Evolutionary conservation across 2,329 filamentous ascomycete species (phyloP).

Genomic region (Pezicula neosporulosa): DNA sequence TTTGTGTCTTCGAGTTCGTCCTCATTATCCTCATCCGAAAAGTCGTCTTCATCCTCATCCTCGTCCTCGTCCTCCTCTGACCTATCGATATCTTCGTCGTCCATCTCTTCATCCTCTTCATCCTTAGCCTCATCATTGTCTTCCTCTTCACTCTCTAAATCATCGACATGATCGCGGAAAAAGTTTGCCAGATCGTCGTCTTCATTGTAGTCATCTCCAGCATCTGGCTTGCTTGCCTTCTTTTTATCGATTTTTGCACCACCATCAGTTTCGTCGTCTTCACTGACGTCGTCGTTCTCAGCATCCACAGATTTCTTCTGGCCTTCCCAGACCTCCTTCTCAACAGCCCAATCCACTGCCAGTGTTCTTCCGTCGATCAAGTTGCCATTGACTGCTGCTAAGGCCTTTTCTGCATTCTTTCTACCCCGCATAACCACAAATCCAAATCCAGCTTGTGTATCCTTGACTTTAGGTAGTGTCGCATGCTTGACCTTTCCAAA

Average conservation of each 20-base stretch:
- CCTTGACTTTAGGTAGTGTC: conserved; percentile 74
- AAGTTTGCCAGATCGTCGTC: conserved; percentile 34
- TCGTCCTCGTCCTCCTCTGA: conserved; percentile 54
- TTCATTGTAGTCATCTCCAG: conserved; percentile 23
- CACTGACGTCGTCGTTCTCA: conserved; percentile 32
- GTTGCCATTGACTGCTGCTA: conserved; percentile 84
- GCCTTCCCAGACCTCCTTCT: conserved; percentile 81
- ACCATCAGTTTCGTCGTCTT: conserved; percentile 27
- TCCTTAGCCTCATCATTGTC: conserved; percentile 44
- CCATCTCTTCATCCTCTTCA: conserved; percentile 28
- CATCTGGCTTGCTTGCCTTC: conserved; percentile 24
- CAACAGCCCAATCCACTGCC: conserved; percentile 95
- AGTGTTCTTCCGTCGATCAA: conserved; percentile 82
- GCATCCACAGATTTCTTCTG: conserved; percentile 43
- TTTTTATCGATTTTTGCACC: conserved; percentile 26
- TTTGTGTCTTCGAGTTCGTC: conserved; percentile 33
- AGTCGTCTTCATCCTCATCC: conserved; percentile 36
- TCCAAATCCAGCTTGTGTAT: conserved; percentile 77
- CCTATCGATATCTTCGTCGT: conserved; percentile 43
- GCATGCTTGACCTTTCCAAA: conserved; percentile 90
- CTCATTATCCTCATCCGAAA: conserved; percentile 33
- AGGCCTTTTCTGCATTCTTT: conserved; percentile 87
- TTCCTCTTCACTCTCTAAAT: conserved; percentile 32
- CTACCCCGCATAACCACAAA: conserved; percentile 85
- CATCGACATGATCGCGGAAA: conserved; percentile 28